Evolutionary conservation across 2,329 filamentous ascomycete species (phyloP).

Genomic region (Ophiognomonia clavigignenti-juglandacearum): DNA sequence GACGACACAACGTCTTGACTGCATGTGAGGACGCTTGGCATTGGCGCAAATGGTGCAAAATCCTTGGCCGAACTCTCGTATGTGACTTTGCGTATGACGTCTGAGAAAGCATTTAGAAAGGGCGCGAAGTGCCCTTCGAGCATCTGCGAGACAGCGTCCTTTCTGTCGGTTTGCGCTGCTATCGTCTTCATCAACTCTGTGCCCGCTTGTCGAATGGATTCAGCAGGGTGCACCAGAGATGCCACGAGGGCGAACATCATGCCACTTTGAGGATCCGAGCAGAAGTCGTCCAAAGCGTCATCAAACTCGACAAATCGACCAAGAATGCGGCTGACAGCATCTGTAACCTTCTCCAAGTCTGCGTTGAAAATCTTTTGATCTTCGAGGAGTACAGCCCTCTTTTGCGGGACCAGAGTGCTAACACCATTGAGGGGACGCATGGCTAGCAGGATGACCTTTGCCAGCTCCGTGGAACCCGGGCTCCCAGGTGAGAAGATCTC

Average conservation of each 20-base stretch:
- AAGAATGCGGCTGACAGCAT: conserved; percentile 67
- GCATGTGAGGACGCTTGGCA: conserved; percentile 52
- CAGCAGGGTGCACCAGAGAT: conserved; percentile 75
- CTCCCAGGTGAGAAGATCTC: conserved; percentile 40
- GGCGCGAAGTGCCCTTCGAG: conserved; percentile 39
- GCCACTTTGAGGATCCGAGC: conserved; percentile 55
- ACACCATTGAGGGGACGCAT: conserved; percentile 67
- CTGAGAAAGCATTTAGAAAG: conserved; percentile 40
- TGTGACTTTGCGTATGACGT: conserved; percentile 38
- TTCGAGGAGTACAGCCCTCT: conserved; percentile 36
- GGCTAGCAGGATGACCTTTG: conserved; percentile 67
- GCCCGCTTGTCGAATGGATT: conserved; percentile 72
- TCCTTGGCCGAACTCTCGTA: conserved; percentile 29
- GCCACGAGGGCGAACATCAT: conserved; percentile 70
- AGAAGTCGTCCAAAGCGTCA: conserved; percentile 61
- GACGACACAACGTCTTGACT: conserved; percentile 52
- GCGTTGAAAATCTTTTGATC: conserved; percentile 70
- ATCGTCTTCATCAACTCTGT: conserved; percentile 79
- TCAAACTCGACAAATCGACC: conserved; percentile 75
- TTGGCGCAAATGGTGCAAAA: conserved; percentile 51
- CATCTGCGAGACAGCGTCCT: conserved; percentile 44
- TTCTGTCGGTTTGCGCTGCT: conserved; percentile 58
- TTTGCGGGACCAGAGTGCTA: conserved; percentile 63
- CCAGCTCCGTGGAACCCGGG: conserved; percentile 61
- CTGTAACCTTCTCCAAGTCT: conserved; percentile 52